Base-by-base conservation (phyloP, 305 asterid genomes). In the Nicotiana rustica region DNA sequence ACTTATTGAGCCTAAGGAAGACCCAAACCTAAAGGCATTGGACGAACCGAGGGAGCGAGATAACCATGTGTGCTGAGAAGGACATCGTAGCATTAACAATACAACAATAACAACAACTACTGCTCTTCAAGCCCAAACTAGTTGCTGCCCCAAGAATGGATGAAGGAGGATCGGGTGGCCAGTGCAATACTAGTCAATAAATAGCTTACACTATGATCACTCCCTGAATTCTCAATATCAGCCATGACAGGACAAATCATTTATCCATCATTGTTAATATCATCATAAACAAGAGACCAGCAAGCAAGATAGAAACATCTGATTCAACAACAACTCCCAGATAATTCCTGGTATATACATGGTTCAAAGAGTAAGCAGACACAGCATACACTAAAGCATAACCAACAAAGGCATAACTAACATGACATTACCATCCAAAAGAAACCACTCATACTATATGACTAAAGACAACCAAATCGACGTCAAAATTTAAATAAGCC, bases 401-500 rank as follows among this genome's bases (percentile, higher is more conserved):
- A 79, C 65, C 47, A 79, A 14, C 41, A 59, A 79, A 79, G 6
- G 7, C 71, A 64, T 13, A 47, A 31, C 75, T 19, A 79, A 64
- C 82, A 79, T 38, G 73, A 9, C 69, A 19, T 64, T 1, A 41
- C 57, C 25, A 79, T 79, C 36, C 44, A 66, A 79, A 33, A 67
- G 60, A 7, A 66, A 38, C 64, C 13, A 41, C 13, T 79, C 44
- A 25, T 62, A 38, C n/a, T 5, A 62, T 64, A 31, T 64, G 44
- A 41, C 10, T 0, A 10, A 29, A 4, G 66, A 65, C 64, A 25
- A 29, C 44, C 71, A n/a, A 8, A 61, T n/a, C 10, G 10, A 77
- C 25, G 59, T 89, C 90, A 90, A 80, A 77, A 88, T 86, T 87
- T 85, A 77, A 91, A 89, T 67, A 82, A 67, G 57, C 89, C 91